Base-by-base conservation (phyloP, 2,329 filamentous ascomycete species). In the Ophiostoma sp. region DNA sequence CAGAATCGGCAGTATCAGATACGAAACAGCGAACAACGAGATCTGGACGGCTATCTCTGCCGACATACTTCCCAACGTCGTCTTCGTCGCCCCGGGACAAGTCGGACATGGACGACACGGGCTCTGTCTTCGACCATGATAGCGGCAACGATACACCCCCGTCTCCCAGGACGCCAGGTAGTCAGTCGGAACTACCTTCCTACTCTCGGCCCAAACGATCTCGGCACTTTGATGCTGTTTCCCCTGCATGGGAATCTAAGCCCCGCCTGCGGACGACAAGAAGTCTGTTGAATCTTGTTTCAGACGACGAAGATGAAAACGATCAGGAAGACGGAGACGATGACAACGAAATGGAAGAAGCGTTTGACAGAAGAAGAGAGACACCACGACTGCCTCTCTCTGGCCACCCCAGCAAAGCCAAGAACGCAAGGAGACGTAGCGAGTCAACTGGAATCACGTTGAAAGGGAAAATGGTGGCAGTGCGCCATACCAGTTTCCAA, bases 221-320 rank as follows among this genome's bases (percentile, higher is more conserved):
- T 61, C 25, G 17, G 28, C 39, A 42, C 33, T 17, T 22, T 50
- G n/a, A 36, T 28, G 31, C n/a, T 8, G n/a, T 25, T 17, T 42
- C 61, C 12, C n/a, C n/a, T 17, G n/a, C 4, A 42, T 45, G 36
- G 61, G 36, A 42, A 12, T 8, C n/a, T 11, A 25, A 45, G n/a
- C 61, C n/a, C 61, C 61, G 61, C n/a, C 36, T 45, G 11, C 36
- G 61, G n/a, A 61, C 61, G 11, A 28, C 25, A 7, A 50, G 22
- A 7, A 66, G 55, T 12, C 71, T 75, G 0, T 28, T 75, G 61
- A 69, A 57, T n/a, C 69, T 75, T 15, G 72, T 75, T 42, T 73
- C 74, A 11, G 75, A 76, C 25, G 71, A 71, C n/a, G 75, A 75
- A 4, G 59, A 70, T 4, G 42, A 33, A 25, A 9, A 55, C 25